Percentiles rank a stretch among this genome's conserved stretches.
Conservation (phyloP, 192 early-diverging fungal genomes). For the Coemansia erecta region DNA sequence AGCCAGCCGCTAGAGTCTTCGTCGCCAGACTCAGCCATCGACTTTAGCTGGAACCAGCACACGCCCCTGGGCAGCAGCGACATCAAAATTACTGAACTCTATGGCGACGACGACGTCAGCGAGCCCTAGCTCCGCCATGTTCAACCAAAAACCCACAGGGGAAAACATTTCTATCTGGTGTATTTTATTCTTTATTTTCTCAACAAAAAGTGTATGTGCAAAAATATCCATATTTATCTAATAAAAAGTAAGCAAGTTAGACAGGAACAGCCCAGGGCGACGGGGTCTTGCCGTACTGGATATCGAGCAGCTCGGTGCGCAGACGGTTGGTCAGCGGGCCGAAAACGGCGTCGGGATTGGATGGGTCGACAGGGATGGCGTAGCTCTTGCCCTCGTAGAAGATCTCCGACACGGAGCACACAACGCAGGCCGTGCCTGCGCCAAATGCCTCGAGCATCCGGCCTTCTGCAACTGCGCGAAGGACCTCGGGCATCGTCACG, state of each 20-base stretch:
- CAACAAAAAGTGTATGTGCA: not conserved
- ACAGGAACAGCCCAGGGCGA: slow-evolving; percentile 25
- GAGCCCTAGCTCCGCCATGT: too few relatives aligned
- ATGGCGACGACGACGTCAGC: too few relatives aligned
- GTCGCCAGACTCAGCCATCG: not conserved
- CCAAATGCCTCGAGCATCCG: slow-evolving; percentile 94
- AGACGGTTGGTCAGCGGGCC: slow-evolving; percentile 83
- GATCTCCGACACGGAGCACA: slow-evolving; percentile 86
- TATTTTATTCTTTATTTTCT: slow-evolving; percentile 1
- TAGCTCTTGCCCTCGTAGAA: slow-evolving; percentile 71
- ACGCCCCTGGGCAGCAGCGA: not conserved
- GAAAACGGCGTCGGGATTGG: slow-evolving; percentile 74
- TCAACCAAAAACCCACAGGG: not conserved
- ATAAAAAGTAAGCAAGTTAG: too few relatives aligned
- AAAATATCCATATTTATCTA: too few relatives aligned
- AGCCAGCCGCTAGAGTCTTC: not conserved
- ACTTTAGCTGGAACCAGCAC: too few relatives aligned
- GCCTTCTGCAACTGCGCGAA: slow-evolving; percentile 70
- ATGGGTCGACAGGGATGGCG: slow-evolving; percentile 86
- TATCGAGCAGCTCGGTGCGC: slow-evolving; percentile 84
- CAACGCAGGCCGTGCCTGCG: slow-evolving; percentile 95
- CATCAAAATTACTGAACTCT: not conserved
- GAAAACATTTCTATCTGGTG: not conserved
- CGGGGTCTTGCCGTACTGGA: slow-evolving; percentile 86
- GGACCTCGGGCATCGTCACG: slow-evolving; percentile 79